A percentile compares a stretch with the other conserved stretches of the same genome.
Conservation (phyloP, 2,329 filamentous ascomycete genomes). For the Fusarium pseudocircinatum region DNA sequence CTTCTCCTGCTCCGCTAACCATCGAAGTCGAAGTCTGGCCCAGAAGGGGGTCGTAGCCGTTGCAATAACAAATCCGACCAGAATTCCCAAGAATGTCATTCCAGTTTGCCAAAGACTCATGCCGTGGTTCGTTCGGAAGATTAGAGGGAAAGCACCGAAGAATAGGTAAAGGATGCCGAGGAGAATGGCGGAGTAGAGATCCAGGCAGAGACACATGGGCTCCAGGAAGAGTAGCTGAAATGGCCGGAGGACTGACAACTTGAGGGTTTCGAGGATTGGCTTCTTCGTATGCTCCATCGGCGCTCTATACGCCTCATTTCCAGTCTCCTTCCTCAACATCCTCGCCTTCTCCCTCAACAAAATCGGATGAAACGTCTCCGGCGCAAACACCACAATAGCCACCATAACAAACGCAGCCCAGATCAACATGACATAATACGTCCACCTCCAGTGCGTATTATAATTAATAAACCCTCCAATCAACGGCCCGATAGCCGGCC, state of each 20-base stretch:
- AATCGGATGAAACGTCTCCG: slow-evolving; percentile 37
- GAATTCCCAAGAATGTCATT: slow-evolving; percentile 24
- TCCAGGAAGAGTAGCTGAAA: slow-evolving; percentile 80
- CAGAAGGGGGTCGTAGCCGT: slow-evolving; percentile 20
- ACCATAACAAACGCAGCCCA: slow-evolving; percentile 24
- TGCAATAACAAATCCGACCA: slow-evolving; percentile 8
- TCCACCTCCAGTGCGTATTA: slow-evolving; percentile 31
- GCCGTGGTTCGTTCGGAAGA: slow-evolving; percentile 76
- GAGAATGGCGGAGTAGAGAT: slow-evolving; percentile 81
- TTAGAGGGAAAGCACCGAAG: slow-evolving; percentile 83
- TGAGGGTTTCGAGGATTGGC: not conserved
- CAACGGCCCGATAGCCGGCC: slow-evolving; percentile 29
- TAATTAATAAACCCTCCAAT: slow-evolving; percentile 36
- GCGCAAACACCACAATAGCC: slow-evolving; percentile 19
- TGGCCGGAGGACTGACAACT: slow-evolving; percentile 64
- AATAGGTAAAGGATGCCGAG: slow-evolving; percentile 86
- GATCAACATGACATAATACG: slow-evolving; percentile 34
- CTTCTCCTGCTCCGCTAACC: slow-evolving; percentile 4
- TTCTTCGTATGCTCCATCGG: slow-evolving; percentile 6
- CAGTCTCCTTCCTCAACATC: slow-evolving; percentile 20
- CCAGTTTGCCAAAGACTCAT: slow-evolving; percentile 72
- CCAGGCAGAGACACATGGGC: slow-evolving; percentile 82
- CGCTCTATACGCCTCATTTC: slow-evolving; percentile 1
- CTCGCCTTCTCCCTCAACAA: slow-evolving; percentile 16
- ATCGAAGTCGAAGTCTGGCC: slow-evolving; percentile 3